phyloP scores from a whole-genome alignment of 148 eudicot genomes.

The Amaranthus hypochondriacus region DNA sequence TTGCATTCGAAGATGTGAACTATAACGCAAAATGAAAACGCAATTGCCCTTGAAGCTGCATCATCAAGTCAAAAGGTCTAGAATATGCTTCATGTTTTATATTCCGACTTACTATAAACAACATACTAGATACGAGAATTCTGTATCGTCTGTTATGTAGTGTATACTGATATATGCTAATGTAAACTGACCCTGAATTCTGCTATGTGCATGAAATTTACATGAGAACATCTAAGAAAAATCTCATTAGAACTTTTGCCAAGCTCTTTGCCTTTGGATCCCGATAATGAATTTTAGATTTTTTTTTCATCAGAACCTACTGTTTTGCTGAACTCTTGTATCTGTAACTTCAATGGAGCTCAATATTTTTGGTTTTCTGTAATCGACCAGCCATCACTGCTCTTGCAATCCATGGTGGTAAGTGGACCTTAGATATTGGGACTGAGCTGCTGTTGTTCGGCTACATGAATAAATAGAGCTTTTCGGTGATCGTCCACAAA shows the following conservation, averaged over 20 bases:
- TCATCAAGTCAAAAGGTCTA: neutral
- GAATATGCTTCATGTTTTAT: neutral
- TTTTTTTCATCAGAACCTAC: neutral
- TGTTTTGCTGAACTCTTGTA: conserved; percentile 38
- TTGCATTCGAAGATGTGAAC: conserved; percentile 34
- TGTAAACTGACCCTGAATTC: too few relatives aligned
- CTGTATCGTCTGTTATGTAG: neutral
- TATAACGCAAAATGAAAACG: neutral
- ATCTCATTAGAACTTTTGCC: too few relatives aligned
- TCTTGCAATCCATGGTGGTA: conserved; percentile 94
- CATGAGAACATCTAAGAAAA: too few relatives aligned
- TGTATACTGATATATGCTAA: neutral
- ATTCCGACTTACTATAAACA: too few relatives aligned
- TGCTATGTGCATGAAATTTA: too few relatives aligned
- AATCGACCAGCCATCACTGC: conserved; percentile 94
- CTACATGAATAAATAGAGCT: too few relatives aligned
- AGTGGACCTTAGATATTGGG: conserved; percentile 17
- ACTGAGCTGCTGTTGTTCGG: too few relatives aligned
- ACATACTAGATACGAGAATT: neutral
- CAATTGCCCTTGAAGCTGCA: neutral
- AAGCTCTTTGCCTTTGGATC: too few relatives aligned
- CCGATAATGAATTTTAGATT: too few relatives aligned
- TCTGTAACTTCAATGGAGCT: conserved; percentile 45
- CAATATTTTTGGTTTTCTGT: conserved; percentile 57
- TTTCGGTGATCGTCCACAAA: too few relatives aligned